A percentile compares a stretch with the other conserved stretches of the same genome.
These are phyloP conservation scores for Amylostereum chailletii DNA, from an alignment of 1,284 basidiomycete species.

Conservation along the genomic window DNA sequence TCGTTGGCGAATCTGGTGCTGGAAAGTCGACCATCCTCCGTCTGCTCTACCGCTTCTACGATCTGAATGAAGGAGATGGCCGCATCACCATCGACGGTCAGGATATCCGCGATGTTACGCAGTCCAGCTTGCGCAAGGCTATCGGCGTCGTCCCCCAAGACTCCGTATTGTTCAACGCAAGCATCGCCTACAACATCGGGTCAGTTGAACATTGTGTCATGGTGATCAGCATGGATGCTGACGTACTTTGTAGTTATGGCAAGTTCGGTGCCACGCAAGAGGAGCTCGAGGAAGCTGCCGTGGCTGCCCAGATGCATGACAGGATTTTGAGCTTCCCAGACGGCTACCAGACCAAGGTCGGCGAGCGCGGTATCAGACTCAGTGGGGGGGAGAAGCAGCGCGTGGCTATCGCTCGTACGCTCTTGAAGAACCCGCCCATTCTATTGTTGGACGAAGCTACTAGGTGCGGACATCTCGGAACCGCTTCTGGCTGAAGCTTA, in stretches of 20 bases:
- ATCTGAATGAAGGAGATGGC: conserved; percentile 66
- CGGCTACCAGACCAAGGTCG: conserved; percentile 71
- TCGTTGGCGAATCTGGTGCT: conserved; percentile 75
- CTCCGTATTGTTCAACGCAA: conserved; percentile 77
- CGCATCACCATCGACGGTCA: conserved; percentile 75
- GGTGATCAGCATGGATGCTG: conserved; percentile 1
- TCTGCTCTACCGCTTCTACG: conserved; percentile 86
- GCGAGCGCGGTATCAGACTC: conserved; percentile 76
- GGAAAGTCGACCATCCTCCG: conserved; percentile 81
- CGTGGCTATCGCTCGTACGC: conserved; percentile 80
- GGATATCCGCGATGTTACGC: conserved; percentile 81
- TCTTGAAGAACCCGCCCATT: conserved; percentile 81
- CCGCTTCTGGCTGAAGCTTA: conserved; percentile 2
- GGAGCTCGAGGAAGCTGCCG: conserved; percentile 66
- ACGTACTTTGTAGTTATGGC: conserved; percentile 42
- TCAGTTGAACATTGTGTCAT: conserved; percentile 19
- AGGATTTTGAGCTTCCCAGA: conserved; percentile 74
- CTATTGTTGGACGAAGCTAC: conserved; percentile 80
- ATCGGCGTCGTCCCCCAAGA: conserved; percentile 84
- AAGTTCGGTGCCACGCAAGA: conserved; percentile 59
- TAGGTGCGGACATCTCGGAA: conserved; percentile 31
- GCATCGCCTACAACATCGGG: conserved; percentile 71
- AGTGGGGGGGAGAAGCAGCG: conserved; percentile 80
- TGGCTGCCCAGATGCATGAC: conserved; percentile 77
- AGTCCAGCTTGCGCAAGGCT: conserved; percentile 66